Conservation (phyloP, 768 basidiomycete species). For the Candolleomyces aberdarensis region DNA sequence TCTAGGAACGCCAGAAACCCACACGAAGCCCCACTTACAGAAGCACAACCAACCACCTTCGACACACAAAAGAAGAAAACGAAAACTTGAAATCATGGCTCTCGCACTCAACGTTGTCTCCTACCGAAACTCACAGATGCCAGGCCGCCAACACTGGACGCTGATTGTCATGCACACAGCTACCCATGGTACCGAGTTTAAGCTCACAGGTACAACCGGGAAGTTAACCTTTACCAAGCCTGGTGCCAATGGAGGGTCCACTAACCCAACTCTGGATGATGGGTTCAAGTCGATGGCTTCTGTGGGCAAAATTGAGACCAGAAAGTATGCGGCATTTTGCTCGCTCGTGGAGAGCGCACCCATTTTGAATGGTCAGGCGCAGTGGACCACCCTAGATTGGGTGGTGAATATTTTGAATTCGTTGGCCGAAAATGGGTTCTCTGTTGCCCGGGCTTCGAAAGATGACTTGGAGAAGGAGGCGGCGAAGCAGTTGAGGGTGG, state of each 20-base stretch:
- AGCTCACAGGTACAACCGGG: not conserved
- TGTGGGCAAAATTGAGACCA: not conserved
- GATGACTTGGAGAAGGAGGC: not conserved
- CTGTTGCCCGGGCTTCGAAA: not conserved
- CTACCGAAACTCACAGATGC: not conserved
- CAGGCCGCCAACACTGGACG: not conserved
- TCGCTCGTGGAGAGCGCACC: not conserved
- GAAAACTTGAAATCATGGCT: too few species aligned
- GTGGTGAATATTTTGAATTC: not conserved
- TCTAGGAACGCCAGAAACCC: too few species aligned
- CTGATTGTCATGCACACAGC: not conserved
- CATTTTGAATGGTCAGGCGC: not conserved
- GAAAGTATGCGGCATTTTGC: not conserved
- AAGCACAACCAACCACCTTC: too few species aligned
- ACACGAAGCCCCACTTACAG: too few species aligned
- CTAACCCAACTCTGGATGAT: not conserved
- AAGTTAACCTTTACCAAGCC: too few species aligned
- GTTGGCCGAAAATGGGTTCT: not conserved
- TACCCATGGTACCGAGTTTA: not conserved
- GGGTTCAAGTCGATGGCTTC: not conserved
- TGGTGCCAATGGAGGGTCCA: not conserved
- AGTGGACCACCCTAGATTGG: constrained; percentile 1
- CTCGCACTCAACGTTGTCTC: not conserved
- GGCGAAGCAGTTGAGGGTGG: too few species aligned
- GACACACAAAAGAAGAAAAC: too few species aligned